phyloP scores from a whole-genome alignment of 805 yeast species.

The Kockiozyma suomiensis region DNA sequence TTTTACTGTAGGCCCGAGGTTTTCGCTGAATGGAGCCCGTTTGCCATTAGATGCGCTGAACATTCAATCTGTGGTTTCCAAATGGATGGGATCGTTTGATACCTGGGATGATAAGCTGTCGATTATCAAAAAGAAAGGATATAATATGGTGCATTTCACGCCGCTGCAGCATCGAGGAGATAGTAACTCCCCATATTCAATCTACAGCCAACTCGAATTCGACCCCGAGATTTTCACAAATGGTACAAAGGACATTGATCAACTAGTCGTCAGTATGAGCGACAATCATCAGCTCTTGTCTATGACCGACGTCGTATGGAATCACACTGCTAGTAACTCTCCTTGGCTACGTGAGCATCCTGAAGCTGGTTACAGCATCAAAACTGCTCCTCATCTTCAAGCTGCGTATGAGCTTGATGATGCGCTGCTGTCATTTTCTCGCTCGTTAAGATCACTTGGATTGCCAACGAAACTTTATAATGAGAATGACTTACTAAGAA shows the following conservation, averaged over 20 bases:
- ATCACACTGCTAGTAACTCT: slow-evolving; percentile 93
- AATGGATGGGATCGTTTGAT: slow-evolving; percentile 77
- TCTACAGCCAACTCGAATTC: slow-evolving; percentile 78
- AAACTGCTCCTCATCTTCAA: slow-evolving; percentile 85
- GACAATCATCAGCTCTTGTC: slow-evolving; percentile 64
- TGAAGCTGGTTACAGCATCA: slow-evolving; percentile 82
- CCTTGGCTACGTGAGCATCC: slow-evolving; percentile 84
- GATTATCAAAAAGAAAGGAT: slow-evolving; percentile 70
- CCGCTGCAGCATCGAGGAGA: slow-evolving; percentile 89
- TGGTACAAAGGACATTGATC: slow-evolving; percentile 55
- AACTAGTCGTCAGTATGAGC: slow-evolving; percentile 55
- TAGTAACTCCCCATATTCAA: slow-evolving; percentile 91
- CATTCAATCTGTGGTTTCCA: slow-evolving; percentile 82
- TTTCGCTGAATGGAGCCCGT: slow-evolving; percentile 57
- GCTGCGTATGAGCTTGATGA: slow-evolving; percentile 85
- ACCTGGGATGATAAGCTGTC: slow-evolving; percentile 71
- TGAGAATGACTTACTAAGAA: slow-evolving; percentile 56
- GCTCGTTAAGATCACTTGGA: slow-evolving; percentile 56
- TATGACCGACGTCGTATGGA: slow-evolving; percentile 89
- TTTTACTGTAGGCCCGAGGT: slow-evolving; percentile 79
- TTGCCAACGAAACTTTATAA: slow-evolving; percentile 59
- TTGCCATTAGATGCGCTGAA: slow-evolving; percentile 77
- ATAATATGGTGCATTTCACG: slow-evolving; percentile 95
- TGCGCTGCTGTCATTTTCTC: slow-evolving; percentile 66
- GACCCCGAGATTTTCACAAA: slow-evolving; percentile 66